These are phyloP conservation scores for Aspergillus oerlinghausenensis DNA, from an alignment of 2,329 filamentous ascomycete species.

Conservation along the genomic window DNA sequence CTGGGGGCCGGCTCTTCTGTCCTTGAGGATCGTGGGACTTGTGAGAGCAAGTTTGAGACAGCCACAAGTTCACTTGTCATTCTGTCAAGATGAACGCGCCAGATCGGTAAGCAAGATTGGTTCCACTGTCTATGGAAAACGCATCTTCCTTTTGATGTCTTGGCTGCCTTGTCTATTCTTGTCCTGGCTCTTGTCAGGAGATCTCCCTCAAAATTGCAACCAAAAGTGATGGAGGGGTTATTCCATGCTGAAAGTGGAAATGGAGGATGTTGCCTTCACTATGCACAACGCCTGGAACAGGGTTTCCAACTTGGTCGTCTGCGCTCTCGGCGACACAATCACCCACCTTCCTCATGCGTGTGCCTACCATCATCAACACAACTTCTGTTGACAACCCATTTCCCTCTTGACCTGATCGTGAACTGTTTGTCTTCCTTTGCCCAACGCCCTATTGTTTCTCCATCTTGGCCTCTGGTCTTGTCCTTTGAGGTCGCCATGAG, in stretches of 20 bases:
- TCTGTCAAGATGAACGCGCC: background rate
- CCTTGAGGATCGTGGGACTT: background rate
- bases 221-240: background rate
- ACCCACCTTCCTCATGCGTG: background rate
- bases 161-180: background rate
- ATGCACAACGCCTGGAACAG: background rate
- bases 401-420: background rate
- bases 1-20: background rate
- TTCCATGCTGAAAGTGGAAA: background rate
- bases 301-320: background rate
- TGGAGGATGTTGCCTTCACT: background rate
- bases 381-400: background rate
- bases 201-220: background rate
- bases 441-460: background rate
- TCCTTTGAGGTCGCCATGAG: conserved; percentile 3
- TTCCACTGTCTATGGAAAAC: background rate
- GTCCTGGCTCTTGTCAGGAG: background rate
- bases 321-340: background rate
- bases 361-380: background rate
- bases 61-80: background rate
- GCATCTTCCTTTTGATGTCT: background rate
- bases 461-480: background rate
- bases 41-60: background rate
- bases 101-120: background rate
- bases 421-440: background rate